Base-by-base conservation (phyloP, 164 flowering plant genomes). In the Sedum album region DNA sequence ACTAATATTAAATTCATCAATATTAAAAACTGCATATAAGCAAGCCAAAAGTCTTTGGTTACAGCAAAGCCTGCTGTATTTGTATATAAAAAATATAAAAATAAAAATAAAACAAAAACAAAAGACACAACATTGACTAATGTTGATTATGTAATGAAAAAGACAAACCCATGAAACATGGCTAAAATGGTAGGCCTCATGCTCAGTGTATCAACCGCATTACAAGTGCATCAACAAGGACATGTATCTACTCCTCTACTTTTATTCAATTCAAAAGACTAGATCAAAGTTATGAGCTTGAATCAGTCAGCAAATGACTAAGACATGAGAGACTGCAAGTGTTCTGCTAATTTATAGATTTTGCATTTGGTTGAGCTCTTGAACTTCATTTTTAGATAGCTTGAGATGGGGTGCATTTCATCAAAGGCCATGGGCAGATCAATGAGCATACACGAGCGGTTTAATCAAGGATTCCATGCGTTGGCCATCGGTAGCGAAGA, bases 351-450 rank as follows among this genome's bases (percentile, higher is more conserved):
- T 49, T 20, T n/a, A 49, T 46, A 46, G 17, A n/a, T 23, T 8
- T 51, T n/a, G n/a, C n/a, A n/a, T n/a, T n/a, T n/a, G n/a, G n/a
- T n/a, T 25, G 61, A 23, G 61, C 15, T 15, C 31, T 55, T 26
- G 61, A 55, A 48, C 31, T 55, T 55, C 13, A 25, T 55, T 4
- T 26, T 55, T n/a, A n/a, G 30, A 25, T 4, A 11, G 31, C 1
- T 6, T 3, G 33, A 57, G 62, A 57, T 57, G 62, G 62, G 62
- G 62, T 57, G 62, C 62, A 57, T 57, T 57, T 57, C 62, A 13
- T 57, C 62, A 0, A 57, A 57, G 33, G 62, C 33, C 6, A 13
- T 57, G 18, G 18, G 33, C 62, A 57, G 62, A 30, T 57, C 62
- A 28, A 57, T 57, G 62, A 57, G 62, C 23, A 57, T 57, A 2